phyloP scores from a whole-genome alignment of 352 stramenopile species.

The Globisporangium abappressorium region DNA sequence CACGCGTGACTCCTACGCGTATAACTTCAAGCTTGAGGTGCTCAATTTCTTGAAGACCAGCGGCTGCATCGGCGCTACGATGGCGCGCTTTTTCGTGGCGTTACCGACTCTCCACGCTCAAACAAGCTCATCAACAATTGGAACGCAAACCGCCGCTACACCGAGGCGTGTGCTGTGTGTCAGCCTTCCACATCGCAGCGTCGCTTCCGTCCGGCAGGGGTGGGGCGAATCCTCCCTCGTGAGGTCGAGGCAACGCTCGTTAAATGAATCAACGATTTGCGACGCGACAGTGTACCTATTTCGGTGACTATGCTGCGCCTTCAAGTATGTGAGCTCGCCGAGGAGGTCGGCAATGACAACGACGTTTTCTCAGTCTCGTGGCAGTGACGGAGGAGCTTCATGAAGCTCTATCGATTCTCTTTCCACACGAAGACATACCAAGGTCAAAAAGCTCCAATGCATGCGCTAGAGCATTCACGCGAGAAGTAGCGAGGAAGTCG shows the following conservation, averaged over 20 bases:
- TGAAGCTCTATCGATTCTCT: constrained; percentile 14
- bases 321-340: not conserved
- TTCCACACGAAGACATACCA: constrained; percentile 20
- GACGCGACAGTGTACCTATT: constrained; percentile 9
- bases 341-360: not conserved
- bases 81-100: too few species aligned
- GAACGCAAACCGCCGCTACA: too few species aligned
- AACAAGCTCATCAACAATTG: too few species aligned
- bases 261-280: constrained; percentile 13
- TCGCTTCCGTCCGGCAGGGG: too few species aligned
- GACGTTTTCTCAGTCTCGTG: not conserved
- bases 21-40: too few species aligned
- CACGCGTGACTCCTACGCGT: too few species aligned
- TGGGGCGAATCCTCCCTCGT: not conserved
- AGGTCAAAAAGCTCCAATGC: constrained; percentile 11
- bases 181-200: too few species aligned
- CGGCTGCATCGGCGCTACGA: too few species aligned
- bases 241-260: not conserved
- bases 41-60: too few species aligned
- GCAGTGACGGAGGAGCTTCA: constrained; percentile 9
- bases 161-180: too few species aligned
- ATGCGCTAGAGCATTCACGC: constrained; percentile 11
- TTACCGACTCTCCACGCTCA: too few species aligned
- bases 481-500: not conserved
- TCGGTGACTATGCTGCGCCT: constrained; percentile 8